These are phyloP conservation scores for Cyclospora cayetanensis DNA, from an alignment of 169 alveolate species.

Conservation along the genomic window DNA sequence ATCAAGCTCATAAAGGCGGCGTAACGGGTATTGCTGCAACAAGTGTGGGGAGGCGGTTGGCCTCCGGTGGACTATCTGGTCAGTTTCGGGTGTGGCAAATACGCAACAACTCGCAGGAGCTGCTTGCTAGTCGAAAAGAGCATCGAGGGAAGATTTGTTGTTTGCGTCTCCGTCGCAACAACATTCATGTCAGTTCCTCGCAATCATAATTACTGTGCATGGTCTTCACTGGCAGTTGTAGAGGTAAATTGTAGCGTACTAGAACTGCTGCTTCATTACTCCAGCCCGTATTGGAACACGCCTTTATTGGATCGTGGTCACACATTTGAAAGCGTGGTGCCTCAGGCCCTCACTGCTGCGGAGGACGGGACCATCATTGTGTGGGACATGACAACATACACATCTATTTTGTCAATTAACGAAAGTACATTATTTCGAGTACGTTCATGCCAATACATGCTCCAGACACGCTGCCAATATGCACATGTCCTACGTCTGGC, in stretches of 20 bases:
- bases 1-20: slow-evolving; percentile 93
- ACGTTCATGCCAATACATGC: not conserved
- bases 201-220: not conserved
- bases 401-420: slow-evolving; percentile 49
- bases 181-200: slow-evolving; percentile 68
- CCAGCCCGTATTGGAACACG: too few relatives aligned
- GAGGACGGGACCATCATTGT: slow-evolving; percentile 94
- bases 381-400: slow-evolving; percentile 89
- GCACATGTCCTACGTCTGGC: too few relatives aligned
- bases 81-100: slow-evolving; percentile 91
- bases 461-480: not conserved
- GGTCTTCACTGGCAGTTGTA: too few relatives aligned
- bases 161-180: slow-evolving; percentile 81
- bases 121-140: slow-evolving; percentile 85
- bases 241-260: too few relatives aligned
- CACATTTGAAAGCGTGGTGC: not conserved
- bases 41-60: slow-evolving; percentile 69
- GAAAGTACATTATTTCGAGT: slow-evolving; percentile 66
- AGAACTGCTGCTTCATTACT: too few relatives aligned
- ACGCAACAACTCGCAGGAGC: slow-evolving; percentile 19
- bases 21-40: slow-evolving; percentile 87
- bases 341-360: slow-evolving; percentile 91
- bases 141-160: slow-evolving; percentile 90
- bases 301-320: too few relatives aligned
- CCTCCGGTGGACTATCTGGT: slow-evolving; percentile 90